These are phyloP conservation scores for Mycosarcoma maydis DNA, from an alignment of 1,284 basidiomycete genomes.

Conservation along the genomic window DNA sequence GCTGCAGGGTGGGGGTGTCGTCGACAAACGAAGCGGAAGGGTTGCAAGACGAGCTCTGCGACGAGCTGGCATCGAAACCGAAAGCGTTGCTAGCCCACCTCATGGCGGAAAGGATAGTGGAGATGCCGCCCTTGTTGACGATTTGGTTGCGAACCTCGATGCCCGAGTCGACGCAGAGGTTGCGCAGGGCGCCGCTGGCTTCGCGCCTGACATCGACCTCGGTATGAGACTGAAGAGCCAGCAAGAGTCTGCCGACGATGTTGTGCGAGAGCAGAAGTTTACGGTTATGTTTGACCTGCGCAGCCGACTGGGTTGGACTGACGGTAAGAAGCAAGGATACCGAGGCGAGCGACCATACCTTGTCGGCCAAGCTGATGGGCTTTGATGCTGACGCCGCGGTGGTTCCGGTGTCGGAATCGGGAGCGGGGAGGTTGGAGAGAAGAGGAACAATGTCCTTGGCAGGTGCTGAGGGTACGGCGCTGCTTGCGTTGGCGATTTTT, in stretches of 20 bases:
- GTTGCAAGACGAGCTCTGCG: conserved; percentile 1
- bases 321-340: conserved; percentile 52
- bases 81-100: conserved; percentile 50
- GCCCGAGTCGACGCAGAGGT: conserved; percentile 61
- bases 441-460: conserved; percentile 52
- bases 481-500: conserved; percentile 3
- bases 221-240: conserved; percentile 50
- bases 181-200: conserved; percentile 63
- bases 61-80: conserved; percentile 28
- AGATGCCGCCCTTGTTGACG: conserved; percentile 51
- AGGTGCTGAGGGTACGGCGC: not conserved
- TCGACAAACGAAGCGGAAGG: conserved; percentile 28
- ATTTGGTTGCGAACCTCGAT: conserved; percentile 48
- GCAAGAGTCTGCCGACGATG: conserved; percentile 53
- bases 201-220: conserved; percentile 59
- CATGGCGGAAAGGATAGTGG: conserved; percentile 45
- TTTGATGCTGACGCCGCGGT: conserved; percentile 2
- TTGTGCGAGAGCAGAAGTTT: conserved; percentile 47
- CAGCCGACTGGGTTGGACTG: conserved; percentile 34
- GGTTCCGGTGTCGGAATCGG: conserved; percentile 2
- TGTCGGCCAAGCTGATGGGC: conserved; percentile 47
- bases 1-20: conserved; percentile 25
- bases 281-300: conserved; percentile 49
- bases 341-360: conserved; percentile 63
- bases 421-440: conserved; percentile 50